Conservation (phyloP, 257 asterid genomes). For the Scutellaria barbata region DNA sequence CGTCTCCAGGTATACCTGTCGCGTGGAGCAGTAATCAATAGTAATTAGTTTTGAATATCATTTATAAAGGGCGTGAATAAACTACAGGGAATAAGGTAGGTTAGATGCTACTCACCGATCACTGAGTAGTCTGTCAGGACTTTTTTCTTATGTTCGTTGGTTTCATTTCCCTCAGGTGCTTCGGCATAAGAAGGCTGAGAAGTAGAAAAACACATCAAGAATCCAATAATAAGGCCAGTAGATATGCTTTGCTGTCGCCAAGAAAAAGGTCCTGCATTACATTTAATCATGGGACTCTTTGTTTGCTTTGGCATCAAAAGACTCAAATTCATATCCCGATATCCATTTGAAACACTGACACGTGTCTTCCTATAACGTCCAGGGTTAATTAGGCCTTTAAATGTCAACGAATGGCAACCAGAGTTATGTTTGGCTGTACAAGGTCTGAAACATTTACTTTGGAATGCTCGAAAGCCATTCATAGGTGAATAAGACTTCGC, state of each 20-base stretch:
- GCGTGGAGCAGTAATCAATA: conserved; percentile 35
- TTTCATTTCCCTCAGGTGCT: conserved; percentile 48
- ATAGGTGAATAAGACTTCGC: conserved; percentile 39
- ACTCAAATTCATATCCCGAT: conserved; percentile 46
- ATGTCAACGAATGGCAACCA: conserved; percentile 44
- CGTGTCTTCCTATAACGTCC: conserved; percentile 37
- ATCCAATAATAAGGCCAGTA: conserved; percentile 57
- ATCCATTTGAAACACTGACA: conserved; percentile 45
- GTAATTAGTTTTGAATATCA: conserved; percentile 18
- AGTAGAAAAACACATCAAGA: conserved; percentile 67
- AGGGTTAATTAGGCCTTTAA: conserved; percentile 45
- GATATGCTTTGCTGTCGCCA: conserved; percentile 49
- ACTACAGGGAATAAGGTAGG: conserved; percentile 16
- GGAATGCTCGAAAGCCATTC: conserved; percentile 47
- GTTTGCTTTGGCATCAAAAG: conserved; percentile 51
- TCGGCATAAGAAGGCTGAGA: conserved; percentile 67
- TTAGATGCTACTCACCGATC: conserved; percentile 55
- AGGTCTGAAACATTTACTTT: conserved; percentile 38
- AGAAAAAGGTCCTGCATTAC: conserved; percentile 43
- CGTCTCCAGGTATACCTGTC: conserved; percentile 97
- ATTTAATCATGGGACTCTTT: conserved; percentile 40
- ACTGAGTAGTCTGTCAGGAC: conserved; percentile 71
- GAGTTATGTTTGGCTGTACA: conserved; percentile 37
- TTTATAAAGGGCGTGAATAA: conserved; percentile 1
- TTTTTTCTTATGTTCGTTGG: conserved; percentile 62